phyloP scores from a whole-genome alignment of 1,284 basidiomycete genomes.

The Ustilago lituana region DNA sequence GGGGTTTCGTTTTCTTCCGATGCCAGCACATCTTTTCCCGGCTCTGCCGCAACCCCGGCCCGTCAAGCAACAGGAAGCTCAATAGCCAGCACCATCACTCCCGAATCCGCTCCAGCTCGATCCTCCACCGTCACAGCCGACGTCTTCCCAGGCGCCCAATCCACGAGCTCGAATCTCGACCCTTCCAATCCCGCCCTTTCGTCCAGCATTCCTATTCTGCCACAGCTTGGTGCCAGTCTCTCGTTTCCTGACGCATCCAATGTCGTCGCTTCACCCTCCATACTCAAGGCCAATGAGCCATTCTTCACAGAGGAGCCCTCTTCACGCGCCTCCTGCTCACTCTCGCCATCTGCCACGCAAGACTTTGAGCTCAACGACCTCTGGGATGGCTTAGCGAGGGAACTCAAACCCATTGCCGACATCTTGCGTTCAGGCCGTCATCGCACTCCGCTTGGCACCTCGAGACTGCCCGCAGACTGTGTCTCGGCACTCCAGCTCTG shows the following conservation, averaged over 20 bases:
- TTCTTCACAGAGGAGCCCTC: slow-evolving; percentile 18
- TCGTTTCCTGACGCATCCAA: slow-evolving; percentile 3
- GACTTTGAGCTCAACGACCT: slow-evolving; percentile 42
- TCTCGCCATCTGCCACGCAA: slow-evolving; percentile 33
- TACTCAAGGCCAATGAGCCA: slow-evolving; percentile 26
- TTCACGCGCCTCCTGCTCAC: slow-evolving; percentile 14
- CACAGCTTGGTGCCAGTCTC: slow-evolving; percentile 15
- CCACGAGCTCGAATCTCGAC: neutral
- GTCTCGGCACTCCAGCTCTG: slow-evolving; percentile 41
- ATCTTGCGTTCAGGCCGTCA: slow-evolving; percentile 43
- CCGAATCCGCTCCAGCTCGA: slow-evolving; percentile 26
- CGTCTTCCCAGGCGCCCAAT: neutral
- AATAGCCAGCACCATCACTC: slow-evolving; percentile 48
- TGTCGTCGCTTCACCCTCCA: slow-evolving; percentile 37
- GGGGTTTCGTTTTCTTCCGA: slow-evolving; percentile 42
- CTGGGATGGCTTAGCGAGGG: slow-evolving; percentile 36
- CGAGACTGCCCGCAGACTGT: slow-evolving; percentile 28
- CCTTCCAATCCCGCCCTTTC: neutral
- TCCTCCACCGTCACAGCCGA: slow-evolving; percentile 27
- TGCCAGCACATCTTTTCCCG: neutral
- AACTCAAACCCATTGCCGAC: slow-evolving; percentile 52
- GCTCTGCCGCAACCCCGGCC: neutral
- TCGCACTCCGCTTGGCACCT: slow-evolving; percentile 32
- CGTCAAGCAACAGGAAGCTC: slow-evolving; percentile 40
- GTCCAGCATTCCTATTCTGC: slow-evolving; percentile 8